Percentiles rank a stretch among this genome's conserved stretches.
phyloP scores from a whole-genome alignment of 2,329 filamentous ascomycete genomes.

The Colletotrichum cuscutae region DNA sequence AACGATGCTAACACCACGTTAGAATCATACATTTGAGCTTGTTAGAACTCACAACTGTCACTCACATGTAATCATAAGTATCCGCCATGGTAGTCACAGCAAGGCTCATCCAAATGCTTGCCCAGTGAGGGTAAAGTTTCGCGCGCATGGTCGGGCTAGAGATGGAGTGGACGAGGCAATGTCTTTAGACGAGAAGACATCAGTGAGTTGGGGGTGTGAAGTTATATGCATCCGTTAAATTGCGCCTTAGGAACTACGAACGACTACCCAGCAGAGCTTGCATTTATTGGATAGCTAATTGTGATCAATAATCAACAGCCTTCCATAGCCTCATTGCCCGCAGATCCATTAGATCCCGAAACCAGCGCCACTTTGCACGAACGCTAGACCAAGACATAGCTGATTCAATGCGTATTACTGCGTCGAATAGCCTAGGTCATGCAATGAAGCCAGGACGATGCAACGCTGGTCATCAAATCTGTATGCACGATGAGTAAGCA shows the following conservation, averaged over 20 bases:
- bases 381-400: background rate
- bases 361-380: background rate
- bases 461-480: background rate
- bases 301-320: background rate
- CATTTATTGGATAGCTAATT: background rate
- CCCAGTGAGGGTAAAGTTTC: background rate
- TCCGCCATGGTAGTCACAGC: constrained; percentile 1
- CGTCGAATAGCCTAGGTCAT: background rate
- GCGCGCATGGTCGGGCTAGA: background rate
- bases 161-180: too few relatives aligned
- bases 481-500: constrained; percentile 12
- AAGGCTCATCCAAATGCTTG: background rate
- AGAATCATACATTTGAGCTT: background rate
- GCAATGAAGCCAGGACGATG: background rate
- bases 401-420: background rate
- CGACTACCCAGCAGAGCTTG: background rate
- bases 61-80: constrained; percentile 25
- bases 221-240: background rate
- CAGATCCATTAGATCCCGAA: background rate
- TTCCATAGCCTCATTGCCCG: background rate
- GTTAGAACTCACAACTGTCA: constrained; percentile 13
- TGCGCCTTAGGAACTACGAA: background rate
- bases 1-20: constrained; percentile 53
- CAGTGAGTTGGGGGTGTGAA: background rate
- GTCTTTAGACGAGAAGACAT: background rate